Base-by-base conservation (phyloP, 2,329 filamentous ascomycete genomes). In the Aureobasidium sp. region DNA sequence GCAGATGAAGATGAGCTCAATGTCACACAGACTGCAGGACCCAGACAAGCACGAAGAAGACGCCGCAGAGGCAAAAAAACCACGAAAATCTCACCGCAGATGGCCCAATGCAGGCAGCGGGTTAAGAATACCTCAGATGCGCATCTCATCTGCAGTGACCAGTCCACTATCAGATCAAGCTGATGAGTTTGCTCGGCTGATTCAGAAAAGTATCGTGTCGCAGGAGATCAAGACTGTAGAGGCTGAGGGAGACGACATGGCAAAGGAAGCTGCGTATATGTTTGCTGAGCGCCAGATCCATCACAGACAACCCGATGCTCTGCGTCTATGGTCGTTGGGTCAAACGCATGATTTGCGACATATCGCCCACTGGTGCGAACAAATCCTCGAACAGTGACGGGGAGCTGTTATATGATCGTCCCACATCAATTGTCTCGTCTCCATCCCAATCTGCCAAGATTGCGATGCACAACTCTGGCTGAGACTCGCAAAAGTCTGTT, bases 101-200 rank as follows among this genome's bases (percentile, higher is more conserved):
- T 80, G 76, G 64, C 79, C 79, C 5, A 75, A 75, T 39, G 70
- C 73, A 1, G 71, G 72, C 11, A 69, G 72, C 0, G 72, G 71
- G 1, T 67, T 81, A 1, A 67, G 65, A 15, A 63, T 81, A 1
- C 79, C 79, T 0, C 58, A 66, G 11, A 76, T 78, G 67, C 71
- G 71, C 42, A 70, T 81, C 36, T 72, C 71, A 6, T 68, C 75
- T 1, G 77, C 77, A 0, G 62, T 67, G 1, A 68, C 71, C 3
- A 77, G 72, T 36, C 70, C 73, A 1, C 68, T 81, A 0, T 64
- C 67, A 1, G 75, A 75, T 22, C 78, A 79, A 65, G 69, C 72
- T 0, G 65, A 69, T 1, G 79, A 81, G 59, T 64, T 81, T 9
- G 68, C 71, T 0, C 72, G 72, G 42, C 65, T 74, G 44, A 62